Conservation (phyloP, 2,329 filamentous ascomycete genomes). For the Pestalotiopsis fici region DNA sequence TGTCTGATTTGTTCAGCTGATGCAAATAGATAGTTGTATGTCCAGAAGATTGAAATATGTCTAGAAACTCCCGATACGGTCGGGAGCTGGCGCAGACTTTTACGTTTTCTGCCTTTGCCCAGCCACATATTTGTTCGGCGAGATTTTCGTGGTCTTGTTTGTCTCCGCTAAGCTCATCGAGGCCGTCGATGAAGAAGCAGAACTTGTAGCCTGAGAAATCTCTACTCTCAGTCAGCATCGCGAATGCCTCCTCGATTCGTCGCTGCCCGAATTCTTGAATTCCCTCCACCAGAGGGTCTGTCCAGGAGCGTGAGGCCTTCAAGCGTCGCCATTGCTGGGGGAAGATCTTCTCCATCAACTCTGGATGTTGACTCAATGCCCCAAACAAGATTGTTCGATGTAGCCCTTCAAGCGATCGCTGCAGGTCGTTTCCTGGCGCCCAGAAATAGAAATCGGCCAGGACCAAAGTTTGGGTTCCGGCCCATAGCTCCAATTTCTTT, state of each 20-base stretch:
- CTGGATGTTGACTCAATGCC: conserved; percentile 3
- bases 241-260: neutral
- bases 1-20: neutral
- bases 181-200: conserved; percentile 11
- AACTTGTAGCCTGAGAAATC: neutral
- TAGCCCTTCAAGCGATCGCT: conserved; percentile 13
- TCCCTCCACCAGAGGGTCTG: neutral
- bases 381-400: conserved; percentile 8
- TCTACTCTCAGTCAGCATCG: neutral
- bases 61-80: neutral
- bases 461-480: conserved; percentile 5
- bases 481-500: neutral
- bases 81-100: neutral
- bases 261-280: neutral
- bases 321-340: neutral
- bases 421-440: conserved; percentile 4
- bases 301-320: neutral
- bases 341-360: neutral
- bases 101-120: neutral
- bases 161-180: conserved; percentile 7
- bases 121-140: neutral
- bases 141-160: neutral
- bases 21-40: neutral
- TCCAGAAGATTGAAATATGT: neutral
- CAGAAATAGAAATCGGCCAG: conserved; percentile 12